phyloP scores from a whole-genome alignment of 2,329 filamentous ascomycete genomes.

The Neocatenulostroma microsporum region DNA sequence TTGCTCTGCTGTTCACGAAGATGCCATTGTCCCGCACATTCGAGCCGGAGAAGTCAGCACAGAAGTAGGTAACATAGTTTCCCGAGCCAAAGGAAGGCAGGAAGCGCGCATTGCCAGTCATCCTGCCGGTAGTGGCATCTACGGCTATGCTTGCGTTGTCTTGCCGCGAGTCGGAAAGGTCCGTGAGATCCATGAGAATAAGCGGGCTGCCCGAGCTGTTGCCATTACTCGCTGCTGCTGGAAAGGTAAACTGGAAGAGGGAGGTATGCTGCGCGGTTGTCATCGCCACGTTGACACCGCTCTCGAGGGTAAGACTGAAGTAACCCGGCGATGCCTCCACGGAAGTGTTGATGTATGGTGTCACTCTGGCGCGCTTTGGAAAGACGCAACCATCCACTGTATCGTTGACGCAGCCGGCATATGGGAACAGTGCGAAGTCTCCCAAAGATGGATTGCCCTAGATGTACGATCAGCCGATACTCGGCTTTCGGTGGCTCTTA shows the following conservation, averaged over 20 bases:
- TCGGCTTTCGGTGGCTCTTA: no score
- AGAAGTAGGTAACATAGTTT: conserved; percentile 51
- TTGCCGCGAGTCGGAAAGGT: conserved; percentile 47
- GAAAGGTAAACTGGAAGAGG: conserved; percentile 53
- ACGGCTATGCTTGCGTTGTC: conserved; percentile 50
- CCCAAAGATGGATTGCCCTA: conserved; percentile 55
- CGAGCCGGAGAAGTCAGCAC: conserved; percentile 50
- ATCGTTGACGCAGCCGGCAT: conserved; percentile 52
- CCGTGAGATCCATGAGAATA: conserved; percentile 52
- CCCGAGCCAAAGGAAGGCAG: conserved; percentile 54
- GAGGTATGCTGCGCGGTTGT: conserved; percentile 51
- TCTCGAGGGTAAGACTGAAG: conserved; percentile 50
- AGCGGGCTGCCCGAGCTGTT: conserved; percentile 37
- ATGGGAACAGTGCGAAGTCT: conserved; percentile 65
- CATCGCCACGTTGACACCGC: conserved; percentile 52
- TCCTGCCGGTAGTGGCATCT: conserved; percentile 46
- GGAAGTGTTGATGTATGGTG: conserved; percentile 42
- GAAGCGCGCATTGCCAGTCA: conserved; percentile 52
- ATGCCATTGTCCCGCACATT: conserved; percentile 39
- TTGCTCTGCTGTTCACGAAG: conserved; percentile 48
- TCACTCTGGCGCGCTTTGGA: conserved; percentile 42
- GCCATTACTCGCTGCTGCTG: conserved; percentile 13
- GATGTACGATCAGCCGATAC: conserved; percentile 44
- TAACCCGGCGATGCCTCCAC: conserved; percentile 51
- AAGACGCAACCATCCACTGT: conserved; percentile 54